phyloP scores from a whole-genome alignment of 2,329 filamentous ascomycete species.

The Aspergillus vadensis region DNA sequence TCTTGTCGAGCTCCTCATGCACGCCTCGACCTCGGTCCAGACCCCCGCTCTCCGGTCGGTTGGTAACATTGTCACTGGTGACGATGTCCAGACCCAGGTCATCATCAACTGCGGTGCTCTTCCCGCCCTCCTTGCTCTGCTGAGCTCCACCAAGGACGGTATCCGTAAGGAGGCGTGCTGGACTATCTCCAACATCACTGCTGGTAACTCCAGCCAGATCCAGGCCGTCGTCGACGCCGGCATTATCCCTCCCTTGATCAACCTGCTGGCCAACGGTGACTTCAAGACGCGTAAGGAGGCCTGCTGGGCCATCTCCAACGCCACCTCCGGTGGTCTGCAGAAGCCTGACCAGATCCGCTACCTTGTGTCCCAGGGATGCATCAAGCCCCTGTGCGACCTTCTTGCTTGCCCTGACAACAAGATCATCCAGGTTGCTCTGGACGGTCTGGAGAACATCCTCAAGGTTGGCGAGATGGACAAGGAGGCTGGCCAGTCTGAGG shows the following conservation, averaged over 20 bases:
- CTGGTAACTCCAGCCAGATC: conserved; percentile 96
- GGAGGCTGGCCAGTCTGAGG: conserved; percentile 65
- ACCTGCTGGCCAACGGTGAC: conserved; percentile 93
- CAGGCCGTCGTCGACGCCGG: conserved; percentile 95
- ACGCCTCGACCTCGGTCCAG: conserved; percentile 96
- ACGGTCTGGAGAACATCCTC: conserved; percentile 97
- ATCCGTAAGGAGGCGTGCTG: conserved; percentile 99
- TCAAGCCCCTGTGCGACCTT: conserved; percentile 94
- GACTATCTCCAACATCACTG: conserved; percentile 99
- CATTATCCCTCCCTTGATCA: conserved; percentile 94
- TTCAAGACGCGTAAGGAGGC: conserved; percentile 99
- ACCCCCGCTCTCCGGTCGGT: conserved; percentile 96
- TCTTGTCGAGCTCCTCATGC: conserved; percentile 95
- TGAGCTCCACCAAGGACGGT: conserved; percentile 97
- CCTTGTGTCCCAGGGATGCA: conserved; percentile 88
- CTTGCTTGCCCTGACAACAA: conserved; percentile 98
- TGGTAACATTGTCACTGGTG: conserved; percentile 97
- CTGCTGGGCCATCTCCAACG: conserved; percentile 99
- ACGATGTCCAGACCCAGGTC: conserved; percentile 97
- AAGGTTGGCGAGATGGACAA: conserved; percentile 99
- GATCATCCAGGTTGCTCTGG: conserved; percentile 98
- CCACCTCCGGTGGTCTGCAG: conserved; percentile 93
- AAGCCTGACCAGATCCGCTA: conserved; percentile 99
- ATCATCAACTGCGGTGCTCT: conserved; percentile 98
- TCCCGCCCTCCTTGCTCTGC: conserved; percentile 84